A percentile compares a stretch with the other conserved stretches of the same genome.
These are phyloP conservation scores for Mucor piriformis DNA, from an alignment of 371 early-diverging fungal genomes.

Conservation along the genomic window DNA sequence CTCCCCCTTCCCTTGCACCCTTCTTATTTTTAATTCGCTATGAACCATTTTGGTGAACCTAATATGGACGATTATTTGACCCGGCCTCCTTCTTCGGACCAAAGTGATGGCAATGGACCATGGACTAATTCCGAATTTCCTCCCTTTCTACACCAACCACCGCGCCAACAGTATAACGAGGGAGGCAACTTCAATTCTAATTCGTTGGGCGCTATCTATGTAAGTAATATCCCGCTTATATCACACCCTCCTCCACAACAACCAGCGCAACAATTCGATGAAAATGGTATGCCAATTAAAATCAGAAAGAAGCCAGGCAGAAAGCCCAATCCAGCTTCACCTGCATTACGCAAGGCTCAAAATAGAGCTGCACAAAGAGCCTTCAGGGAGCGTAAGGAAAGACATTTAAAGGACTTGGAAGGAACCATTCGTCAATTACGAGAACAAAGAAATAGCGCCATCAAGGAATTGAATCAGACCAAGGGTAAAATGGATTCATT, in stretches of 20 bases:
- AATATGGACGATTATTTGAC: neutral
- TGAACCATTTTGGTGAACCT: conserved; percentile 6
- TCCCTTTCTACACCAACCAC: neutral
- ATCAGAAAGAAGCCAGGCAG: conserved; percentile 63
- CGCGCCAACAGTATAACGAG: neutral
- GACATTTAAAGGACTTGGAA: conserved; percentile 69
- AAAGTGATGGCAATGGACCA: neutral
- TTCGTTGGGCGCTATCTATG: conserved; percentile 22
- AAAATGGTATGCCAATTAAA: conserved; percentile 23
- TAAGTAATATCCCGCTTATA: conserved; percentile 19
- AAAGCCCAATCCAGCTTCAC: conserved; percentile 72
- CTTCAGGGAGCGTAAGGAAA: conserved; percentile 78
- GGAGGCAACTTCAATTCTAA: neutral
- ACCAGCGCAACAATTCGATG: conserved; percentile 17
- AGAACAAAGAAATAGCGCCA: conserved; percentile 47
- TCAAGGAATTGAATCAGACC: conserved; percentile 48
- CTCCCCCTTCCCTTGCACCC: neutral
- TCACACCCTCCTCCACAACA: conserved; percentile 14
- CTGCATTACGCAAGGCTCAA: conserved; percentile 75
- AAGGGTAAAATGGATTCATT: conserved; percentile 53
- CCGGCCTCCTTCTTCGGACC: neutral
- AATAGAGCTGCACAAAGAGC: conserved; percentile 82
- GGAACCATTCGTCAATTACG: conserved; percentile 62
- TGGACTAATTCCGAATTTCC: neutral
- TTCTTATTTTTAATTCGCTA: neutral